These are phyloP conservation scores for Garcia nutans DNA, from an alignment of 345 rosid species.

Conservation along the genomic window DNA sequence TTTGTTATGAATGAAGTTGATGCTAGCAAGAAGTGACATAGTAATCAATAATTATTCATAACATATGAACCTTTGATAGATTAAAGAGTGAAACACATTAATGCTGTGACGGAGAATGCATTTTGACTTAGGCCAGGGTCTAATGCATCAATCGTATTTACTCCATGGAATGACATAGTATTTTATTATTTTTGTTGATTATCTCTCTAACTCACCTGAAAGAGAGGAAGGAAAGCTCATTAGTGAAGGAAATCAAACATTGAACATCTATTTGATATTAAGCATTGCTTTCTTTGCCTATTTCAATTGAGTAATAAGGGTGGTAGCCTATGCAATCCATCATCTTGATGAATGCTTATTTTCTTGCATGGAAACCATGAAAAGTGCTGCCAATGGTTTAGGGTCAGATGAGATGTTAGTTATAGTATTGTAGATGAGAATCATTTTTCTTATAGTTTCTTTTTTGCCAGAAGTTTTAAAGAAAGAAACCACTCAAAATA, in stretches of 20 bases:
- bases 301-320: background rate
- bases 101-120: background rate
- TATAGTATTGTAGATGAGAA: background rate
- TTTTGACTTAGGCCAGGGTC: background rate
- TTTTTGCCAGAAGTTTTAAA: background rate
- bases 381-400: background rate
- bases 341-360: background rate
- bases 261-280: background rate
- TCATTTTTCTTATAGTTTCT: background rate
- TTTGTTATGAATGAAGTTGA: background rate
- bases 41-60: background rate
- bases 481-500: background rate
- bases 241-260: background rate
- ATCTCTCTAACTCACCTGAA: background rate
- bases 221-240: background rate
- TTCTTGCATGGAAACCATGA: background rate
- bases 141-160: background rate
- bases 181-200: background rate
- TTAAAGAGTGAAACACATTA: background rate
- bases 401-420: background rate
- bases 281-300: background rate
- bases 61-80: background rate
- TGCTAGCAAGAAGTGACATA: background rate
- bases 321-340: background rate
- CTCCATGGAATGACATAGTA: background rate